Evolutionary conservation across 2,329 filamentous ascomycete genomes (phyloP).

Genomic region (Ophiostoma populinum): DNA sequence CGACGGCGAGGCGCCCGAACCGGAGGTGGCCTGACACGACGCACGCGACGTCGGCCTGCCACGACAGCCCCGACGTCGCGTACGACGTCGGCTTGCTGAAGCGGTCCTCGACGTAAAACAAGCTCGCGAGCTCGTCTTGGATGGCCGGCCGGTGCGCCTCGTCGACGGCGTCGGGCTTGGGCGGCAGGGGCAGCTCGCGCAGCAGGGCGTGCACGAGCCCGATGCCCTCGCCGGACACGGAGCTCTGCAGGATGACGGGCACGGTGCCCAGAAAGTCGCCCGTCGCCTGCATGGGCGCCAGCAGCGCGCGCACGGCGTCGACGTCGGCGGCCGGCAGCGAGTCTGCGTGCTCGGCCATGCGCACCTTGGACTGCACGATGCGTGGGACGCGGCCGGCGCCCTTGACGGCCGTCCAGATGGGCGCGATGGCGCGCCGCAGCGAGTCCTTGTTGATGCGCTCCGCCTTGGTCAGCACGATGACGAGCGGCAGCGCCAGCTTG

Average conservation of each 20-base stretch:
- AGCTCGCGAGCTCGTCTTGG: slow-evolving; percentile 39
- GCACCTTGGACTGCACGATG: slow-evolving; percentile 45
- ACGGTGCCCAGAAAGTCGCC: slow-evolving; percentile 36
- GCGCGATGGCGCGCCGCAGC: slow-evolving; percentile 52
- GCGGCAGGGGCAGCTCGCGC: slow-evolving; percentile 53
- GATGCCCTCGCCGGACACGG: slow-evolving; percentile 70
- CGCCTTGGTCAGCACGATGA: slow-evolving; percentile 77
- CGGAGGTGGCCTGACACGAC: slow-evolving; percentile 74
- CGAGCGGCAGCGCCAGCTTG: slow-evolving; percentile 58
- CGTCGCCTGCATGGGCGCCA: slow-evolving; percentile 30
- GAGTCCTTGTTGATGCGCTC: slow-evolving; percentile 55
- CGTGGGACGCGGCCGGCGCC: slow-evolving; percentile 54
- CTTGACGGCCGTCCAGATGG: slow-evolving; percentile 64
- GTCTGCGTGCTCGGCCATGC: slow-evolving; percentile 28
- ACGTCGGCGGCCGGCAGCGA: slow-evolving; percentile 38
- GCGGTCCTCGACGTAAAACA: slow-evolving; percentile 86
- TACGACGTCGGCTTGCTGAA: slow-evolving; percentile 58
- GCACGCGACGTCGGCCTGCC: slow-evolving; percentile 32
- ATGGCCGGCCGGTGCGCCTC: slow-evolving; percentile 37
- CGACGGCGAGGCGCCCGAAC: slow-evolving; percentile 61
- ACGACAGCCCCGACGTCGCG: slow-evolving; percentile 20
- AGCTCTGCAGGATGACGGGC: slow-evolving; percentile 76
- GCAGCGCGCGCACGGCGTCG: slow-evolving; percentile 36
- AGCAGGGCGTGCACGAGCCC: slow-evolving; percentile 68
- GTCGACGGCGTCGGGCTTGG: slow-evolving; percentile 32